phyloP scores from a whole-genome alignment of 2,329 filamentous ascomycete genomes.

The Colletotrichum tabaci region DNA sequence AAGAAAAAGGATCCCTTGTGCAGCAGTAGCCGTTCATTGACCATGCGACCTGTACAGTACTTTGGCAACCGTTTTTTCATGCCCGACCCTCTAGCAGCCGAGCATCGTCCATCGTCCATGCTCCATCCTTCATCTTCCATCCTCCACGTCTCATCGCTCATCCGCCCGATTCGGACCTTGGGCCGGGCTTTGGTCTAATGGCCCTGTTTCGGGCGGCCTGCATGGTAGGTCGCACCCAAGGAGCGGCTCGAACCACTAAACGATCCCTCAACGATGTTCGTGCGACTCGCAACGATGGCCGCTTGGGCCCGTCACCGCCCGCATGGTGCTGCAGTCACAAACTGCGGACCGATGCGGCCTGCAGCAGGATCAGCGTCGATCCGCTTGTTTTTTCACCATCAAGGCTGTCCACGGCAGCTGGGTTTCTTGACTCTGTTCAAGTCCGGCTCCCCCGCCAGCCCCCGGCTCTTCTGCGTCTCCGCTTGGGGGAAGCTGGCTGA shows the following conservation, averaged over 20 bases:
- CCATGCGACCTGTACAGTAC: conserved; percentile 29
- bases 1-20: not conserved
- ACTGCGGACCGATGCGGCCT: conserved; percentile 44
- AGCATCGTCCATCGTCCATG: conserved; percentile 20
- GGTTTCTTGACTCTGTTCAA: not conserved
- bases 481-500: conserved; percentile 3
- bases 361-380: conserved; percentile 44
- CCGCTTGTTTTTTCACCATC: conserved; percentile 36
- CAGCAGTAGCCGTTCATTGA: conserved; percentile 10
- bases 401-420: conserved; percentile 36
- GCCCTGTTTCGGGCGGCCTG: conserved; percentile 31
- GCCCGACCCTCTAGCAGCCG: conserved; percentile 29
- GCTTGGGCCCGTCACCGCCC: conserved; percentile 42
- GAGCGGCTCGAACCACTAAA: conserved; percentile 26
- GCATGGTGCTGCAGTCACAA: conserved; percentile 42
- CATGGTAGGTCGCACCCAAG: conserved; percentile 28
- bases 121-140: not conserved
- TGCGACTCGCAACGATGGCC: conserved; percentile 34
- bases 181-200: conserved; percentile 18
- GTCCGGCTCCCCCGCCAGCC: conserved; percentile 28
- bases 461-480: conserved; percentile 24
- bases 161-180: conserved; percentile 11
- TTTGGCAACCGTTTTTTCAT: conserved; percentile 14
- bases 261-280: conserved; percentile 13
- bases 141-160: conserved; percentile 17